Evolutionary conservation across 2,329 filamentous ascomycete species (phyloP).

Genomic region (Nemania serpens): DNA sequence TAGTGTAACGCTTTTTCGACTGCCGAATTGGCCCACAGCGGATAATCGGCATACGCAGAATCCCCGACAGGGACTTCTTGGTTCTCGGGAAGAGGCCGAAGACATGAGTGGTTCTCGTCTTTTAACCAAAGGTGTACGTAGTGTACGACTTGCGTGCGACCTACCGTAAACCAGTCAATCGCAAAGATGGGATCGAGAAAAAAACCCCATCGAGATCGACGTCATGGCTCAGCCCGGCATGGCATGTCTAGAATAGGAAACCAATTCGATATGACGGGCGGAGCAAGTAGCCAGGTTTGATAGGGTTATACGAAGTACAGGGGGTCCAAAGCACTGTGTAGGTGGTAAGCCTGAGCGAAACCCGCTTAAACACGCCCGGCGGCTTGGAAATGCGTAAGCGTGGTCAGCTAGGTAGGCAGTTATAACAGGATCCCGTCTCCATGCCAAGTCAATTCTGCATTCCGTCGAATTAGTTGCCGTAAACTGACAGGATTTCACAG

Average conservation of each 20-base stretch:
- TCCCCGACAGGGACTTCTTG: too few species aligned
- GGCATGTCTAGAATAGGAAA: neutral
- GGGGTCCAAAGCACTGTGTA: neutral
- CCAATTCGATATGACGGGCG: neutral
- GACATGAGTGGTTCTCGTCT: too few species aligned
- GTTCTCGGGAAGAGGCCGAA: too few species aligned
- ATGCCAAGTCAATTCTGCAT: neutral
- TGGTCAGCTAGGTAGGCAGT: neutral
- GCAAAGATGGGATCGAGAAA: neutral
- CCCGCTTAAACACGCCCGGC: neutral
- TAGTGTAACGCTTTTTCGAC: too few species aligned
- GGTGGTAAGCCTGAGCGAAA: too few species aligned
- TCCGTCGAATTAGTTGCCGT: neutral
- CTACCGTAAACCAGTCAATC: neutral
- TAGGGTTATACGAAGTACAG: neutral
- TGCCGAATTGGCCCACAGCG: too few species aligned
- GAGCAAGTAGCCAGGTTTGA: neutral
- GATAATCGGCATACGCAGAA: too few species aligned
- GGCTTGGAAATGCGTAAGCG: neutral
- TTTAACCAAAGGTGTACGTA: too few species aligned
- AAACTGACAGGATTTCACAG: neutral
- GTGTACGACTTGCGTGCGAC: too few species aligned
- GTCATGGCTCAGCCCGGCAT: neutral
- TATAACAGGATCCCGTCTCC: neutral
- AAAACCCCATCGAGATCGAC: neutral